These are phyloP conservation scores for Thalassiosira hispida DNA, from an alignment of 352 stramenopile genomes.

Conservation along the genomic window DNA sequence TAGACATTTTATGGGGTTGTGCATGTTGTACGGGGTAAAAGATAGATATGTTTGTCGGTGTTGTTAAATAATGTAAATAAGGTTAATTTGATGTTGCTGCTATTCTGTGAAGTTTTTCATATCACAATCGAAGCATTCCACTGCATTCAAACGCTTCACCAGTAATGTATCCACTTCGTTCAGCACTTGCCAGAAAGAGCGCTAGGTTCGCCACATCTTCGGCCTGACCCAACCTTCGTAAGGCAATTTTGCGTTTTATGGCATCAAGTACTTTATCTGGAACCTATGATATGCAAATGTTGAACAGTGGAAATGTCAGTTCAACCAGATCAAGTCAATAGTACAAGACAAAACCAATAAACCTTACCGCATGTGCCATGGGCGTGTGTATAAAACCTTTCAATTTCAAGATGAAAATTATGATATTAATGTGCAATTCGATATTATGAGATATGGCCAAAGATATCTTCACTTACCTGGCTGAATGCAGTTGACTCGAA, in stretches of 20 bases:
- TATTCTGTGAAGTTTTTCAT: not conserved
- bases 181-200: slow-evolving; percentile 61
- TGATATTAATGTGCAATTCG: not conserved
- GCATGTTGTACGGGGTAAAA: not conserved
- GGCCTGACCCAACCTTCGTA: slow-evolving; percentile 55
- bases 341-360: too few species aligned
- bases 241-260: slow-evolving; percentile 52
- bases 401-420: slow-evolving; percentile 11
- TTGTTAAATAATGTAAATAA: too few species aligned
- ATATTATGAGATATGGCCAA: not conserved
- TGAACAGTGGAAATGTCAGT: too few species aligned
- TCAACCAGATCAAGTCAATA: too few species aligned
- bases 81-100: too few species aligned
- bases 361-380: slow-evolving; percentile 65
- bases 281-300: too few species aligned
- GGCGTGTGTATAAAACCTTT: slow-evolving; percentile 72
- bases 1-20: too few species aligned
- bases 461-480: slow-evolving; percentile 38
- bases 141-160: slow-evolving; percentile 67
- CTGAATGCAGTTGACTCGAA: slow-evolving; percentile 71
- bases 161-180: slow-evolving; percentile 71
- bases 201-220: slow-evolving; percentile 70
- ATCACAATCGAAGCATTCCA: slow-evolving; percentile 73
- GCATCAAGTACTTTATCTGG: slow-evolving; percentile 57
- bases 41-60: not conserved